These are phyloP conservation scores for Solanum chmielewskii DNA, from an alignment of 257 asterid species.

Conservation along the genomic window DNA sequence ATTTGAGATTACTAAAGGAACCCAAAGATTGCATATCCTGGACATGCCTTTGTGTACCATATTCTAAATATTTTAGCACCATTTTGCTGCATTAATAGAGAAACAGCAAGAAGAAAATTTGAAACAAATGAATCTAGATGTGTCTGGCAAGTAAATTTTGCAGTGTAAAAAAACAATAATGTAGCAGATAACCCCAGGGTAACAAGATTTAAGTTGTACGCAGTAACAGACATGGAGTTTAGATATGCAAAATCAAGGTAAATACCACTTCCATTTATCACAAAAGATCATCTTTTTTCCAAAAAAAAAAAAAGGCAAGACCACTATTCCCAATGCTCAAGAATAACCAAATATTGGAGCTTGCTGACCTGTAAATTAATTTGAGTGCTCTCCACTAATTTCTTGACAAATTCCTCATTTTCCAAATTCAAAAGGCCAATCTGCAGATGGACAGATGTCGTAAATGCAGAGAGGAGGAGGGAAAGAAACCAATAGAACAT, in stretches of 20 bases:
- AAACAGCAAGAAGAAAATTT: not conserved
- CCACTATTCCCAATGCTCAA: not conserved
- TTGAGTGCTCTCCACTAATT: constrained; percentile 57
- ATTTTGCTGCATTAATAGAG: not conserved
- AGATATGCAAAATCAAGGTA: not conserved
- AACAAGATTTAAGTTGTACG: not conserved
- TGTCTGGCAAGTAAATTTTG: not conserved
- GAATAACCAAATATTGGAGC: not conserved
- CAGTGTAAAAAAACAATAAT: not conserved
- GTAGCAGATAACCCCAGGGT: not conserved
- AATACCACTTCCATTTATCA: not conserved
- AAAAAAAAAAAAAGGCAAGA: not conserved
- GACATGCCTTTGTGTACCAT: not conserved
- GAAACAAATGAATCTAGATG: not conserved
- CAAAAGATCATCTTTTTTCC: not conserved
- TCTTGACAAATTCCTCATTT: constrained; percentile 75
- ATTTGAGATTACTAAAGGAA: not conserved
- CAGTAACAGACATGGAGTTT: not conserved
- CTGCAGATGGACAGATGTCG: constrained; percentile 24
- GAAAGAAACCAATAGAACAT: not conserved
- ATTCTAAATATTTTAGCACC: not conserved
- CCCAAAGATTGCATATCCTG: not conserved
- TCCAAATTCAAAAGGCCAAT: constrained; percentile 90
- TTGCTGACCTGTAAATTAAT: constrained; percentile 65
- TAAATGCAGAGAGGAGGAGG: not conserved